phyloP scores from a whole-genome alignment of 2,329 filamentous ascomycete genomes.

The Triangularia setosa region DNA sequence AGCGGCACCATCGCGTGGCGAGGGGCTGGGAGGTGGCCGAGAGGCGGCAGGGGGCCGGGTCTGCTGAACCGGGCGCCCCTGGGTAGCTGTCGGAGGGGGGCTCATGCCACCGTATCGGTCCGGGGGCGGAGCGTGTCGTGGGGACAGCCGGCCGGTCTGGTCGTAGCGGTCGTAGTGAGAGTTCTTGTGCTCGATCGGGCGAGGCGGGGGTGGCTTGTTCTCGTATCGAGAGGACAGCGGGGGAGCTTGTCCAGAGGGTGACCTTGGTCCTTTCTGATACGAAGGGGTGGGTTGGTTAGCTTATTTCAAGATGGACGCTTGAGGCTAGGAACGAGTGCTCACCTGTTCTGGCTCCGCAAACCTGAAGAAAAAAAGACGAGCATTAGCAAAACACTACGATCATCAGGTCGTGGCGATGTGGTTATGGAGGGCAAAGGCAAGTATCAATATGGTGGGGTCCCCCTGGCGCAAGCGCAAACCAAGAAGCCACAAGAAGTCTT shows the following conservation, averaged over 20 bases:
- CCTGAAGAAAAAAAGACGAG: conserved; percentile 30
- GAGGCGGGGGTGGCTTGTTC: conserved; percentile 44
- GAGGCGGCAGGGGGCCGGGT: conserved; percentile 53
- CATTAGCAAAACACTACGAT: conserved; percentile 21
- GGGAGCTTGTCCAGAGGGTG: conserved; percentile 25
- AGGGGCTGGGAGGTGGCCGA: conserved; percentile 63
- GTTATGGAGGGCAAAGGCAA: not conserved
- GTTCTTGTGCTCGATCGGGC: conserved; percentile 34
- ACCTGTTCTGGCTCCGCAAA: conserved; percentile 50
- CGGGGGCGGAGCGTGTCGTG: conserved; percentile 26
- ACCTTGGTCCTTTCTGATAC: conserved; percentile 35
- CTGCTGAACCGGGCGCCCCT: conserved; percentile 40
- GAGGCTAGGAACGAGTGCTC: conserved; percentile 22
- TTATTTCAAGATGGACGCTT: not conserved
- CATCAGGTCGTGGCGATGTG: conserved; percentile 9
- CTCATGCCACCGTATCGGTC: conserved; percentile 46
- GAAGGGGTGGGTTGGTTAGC: conserved; percentile 7
- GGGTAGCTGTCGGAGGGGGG: conserved; percentile 45
- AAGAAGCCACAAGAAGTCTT: not conserved
- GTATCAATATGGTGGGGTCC: conserved; percentile 15
- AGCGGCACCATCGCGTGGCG: conserved; percentile 45
- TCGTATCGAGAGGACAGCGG: conserved; percentile 41
- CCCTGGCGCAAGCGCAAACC: conserved; percentile 5
- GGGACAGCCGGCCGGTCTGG: conserved; percentile 23
- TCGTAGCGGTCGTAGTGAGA: conserved; percentile 22